A percentile compares a stretch with the other conserved stretches of the same genome.
phyloP scores from a whole-genome alignment of 129 eudicot species.

The Flaveria ramosissima region DNA sequence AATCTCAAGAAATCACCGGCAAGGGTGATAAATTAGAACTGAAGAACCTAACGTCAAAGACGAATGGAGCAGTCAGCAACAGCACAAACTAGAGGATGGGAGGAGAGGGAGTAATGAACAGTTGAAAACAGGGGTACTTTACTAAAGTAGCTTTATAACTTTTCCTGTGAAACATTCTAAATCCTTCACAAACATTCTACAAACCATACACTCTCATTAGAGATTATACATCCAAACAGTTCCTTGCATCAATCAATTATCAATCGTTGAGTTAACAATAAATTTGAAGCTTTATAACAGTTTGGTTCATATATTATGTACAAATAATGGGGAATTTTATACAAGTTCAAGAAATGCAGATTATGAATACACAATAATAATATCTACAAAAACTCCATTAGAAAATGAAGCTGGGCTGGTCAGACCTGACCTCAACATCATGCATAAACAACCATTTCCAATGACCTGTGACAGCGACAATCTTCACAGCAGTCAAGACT shows the following conservation, averaged over 20 bases:
- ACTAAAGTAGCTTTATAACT: too few species aligned
- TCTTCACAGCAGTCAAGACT: conserved; percentile 27
- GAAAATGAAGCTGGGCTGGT: conserved; percentile 18
- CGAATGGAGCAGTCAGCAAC: too few species aligned
- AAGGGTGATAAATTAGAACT: too few species aligned
- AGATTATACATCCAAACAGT: background rate
- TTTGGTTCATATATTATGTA: conserved; percentile 21
- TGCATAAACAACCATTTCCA: conserved; percentile 22
- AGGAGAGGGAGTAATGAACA: too few species aligned
- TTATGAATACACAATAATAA: conserved; percentile 16
- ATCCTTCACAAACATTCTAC: too few species aligned
- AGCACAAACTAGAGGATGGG: too few species aligned
- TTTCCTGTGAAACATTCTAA: too few species aligned
- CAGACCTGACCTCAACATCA: conserved; percentile 9
- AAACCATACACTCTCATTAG: too few species aligned
- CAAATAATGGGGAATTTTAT: conserved; percentile 30
- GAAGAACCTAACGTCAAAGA: too few species aligned
- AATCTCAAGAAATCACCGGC: too few species aligned
- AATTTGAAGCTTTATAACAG: background rate
- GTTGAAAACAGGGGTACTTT: too few species aligned
- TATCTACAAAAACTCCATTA: conserved; percentile 40
- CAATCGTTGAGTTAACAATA: background rate
- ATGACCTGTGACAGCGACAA: conserved; percentile 20
- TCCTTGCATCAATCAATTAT: background rate
- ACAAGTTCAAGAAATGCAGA: conserved; percentile 31